A percentile compares a stretch with the other conserved stretches of the same genome.
These are phyloP conservation scores for Grigorovia yakushimaensis DNA, from an alignment of 805 yeast genomes.

Conservation along the genomic window DNA sequence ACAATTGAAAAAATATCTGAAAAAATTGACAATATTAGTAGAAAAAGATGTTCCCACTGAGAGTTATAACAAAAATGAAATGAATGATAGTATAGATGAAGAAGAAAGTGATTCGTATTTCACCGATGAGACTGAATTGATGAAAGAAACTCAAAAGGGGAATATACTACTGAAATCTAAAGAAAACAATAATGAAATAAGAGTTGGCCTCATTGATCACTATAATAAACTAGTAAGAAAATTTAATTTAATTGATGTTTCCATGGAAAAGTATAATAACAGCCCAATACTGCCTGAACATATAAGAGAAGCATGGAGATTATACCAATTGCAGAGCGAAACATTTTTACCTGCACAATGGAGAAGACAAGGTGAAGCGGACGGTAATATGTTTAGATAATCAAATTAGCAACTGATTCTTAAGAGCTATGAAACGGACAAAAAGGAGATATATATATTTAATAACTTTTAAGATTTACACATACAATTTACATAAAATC, in stretches of 20 bases:
- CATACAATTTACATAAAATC: no score
- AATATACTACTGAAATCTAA: conserved; percentile 20
- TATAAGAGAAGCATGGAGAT: conserved; percentile 79
- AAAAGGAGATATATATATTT: no score
- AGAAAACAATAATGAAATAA: conserved; percentile 18
- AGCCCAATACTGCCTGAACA: conserved; percentile 76
- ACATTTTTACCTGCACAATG: conserved; percentile 54
- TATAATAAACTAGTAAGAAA: conserved; percentile 23
- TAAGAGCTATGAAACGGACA: no score
- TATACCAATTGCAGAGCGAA: conserved; percentile 58
- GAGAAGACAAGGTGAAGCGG: conserved; percentile 63
- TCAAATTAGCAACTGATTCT: neutral
- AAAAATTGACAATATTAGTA: conserved; percentile 25
- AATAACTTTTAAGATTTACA: no score
- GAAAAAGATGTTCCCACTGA: conserved; percentile 30
- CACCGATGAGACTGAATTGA: conserved; percentile 25
- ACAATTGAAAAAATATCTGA: conserved; percentile 29
- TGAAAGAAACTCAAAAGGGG: conserved; percentile 13
- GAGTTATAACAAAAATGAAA: conserved; percentile 5
- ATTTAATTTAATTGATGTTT: conserved; percentile 24
- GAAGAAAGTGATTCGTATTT: conserved; percentile 21
- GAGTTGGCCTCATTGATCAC: conserved; percentile 23
- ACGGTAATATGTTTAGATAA: conserved; percentile 60
- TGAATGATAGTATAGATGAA: conserved; percentile 22
- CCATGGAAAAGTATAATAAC: conserved; percentile 30